Base-by-base conservation (phyloP, 495 filamentous ascomycete species). In the Hypoxylon fuscum region DNA sequence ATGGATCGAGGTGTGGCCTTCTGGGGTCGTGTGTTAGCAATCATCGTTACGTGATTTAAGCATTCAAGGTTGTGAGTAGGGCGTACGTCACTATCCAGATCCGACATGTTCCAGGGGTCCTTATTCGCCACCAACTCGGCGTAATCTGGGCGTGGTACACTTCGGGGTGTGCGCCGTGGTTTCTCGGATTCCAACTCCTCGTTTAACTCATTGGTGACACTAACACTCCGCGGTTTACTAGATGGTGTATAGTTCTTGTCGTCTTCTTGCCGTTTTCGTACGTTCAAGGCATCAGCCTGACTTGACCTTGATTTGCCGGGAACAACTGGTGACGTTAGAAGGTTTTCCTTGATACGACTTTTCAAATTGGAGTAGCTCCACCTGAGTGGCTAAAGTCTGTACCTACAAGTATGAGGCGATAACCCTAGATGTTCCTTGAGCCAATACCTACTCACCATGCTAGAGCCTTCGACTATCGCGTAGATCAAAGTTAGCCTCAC, bases 381-480 rank as follows among this genome's bases (percentile, higher is more conserved):
- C 1, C n/a, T 9, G 2, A 18, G 7, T 9, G 6, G 5, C 17
- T 15, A 41, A 27, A 12, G 8, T 27, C 5, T 34, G 21, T 18
- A 68, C 69, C 32, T 44, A 72, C 69, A 72, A 11, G 64, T 72
- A 21, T 72, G 69, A 17, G 67, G 69, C 7, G 46, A 40, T 27
- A 58, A 23, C 12, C 67, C 60, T 20, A 70, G 59, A 52, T 72
- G 69, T 43, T 70, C 67, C 35, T 55, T 65, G 11, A 72, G 62
- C 69, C 69, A 72, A 41, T 72, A 70, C 48, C 68, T 70, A 38
- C 63, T 68, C 9, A 61, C 67, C 63, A 72, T 53, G 31, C 54
- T 64, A 3, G 47, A 50, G 27, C 66, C 67, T 31, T 70, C 66
- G 38, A 72, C 69, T 72, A 29, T n/a, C n/a, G n/a, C n/a, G n/a